Base-by-base conservation (phyloP, 225 moss, liverwort and hornwort species). In the Pleurozium schreberi region DNA sequence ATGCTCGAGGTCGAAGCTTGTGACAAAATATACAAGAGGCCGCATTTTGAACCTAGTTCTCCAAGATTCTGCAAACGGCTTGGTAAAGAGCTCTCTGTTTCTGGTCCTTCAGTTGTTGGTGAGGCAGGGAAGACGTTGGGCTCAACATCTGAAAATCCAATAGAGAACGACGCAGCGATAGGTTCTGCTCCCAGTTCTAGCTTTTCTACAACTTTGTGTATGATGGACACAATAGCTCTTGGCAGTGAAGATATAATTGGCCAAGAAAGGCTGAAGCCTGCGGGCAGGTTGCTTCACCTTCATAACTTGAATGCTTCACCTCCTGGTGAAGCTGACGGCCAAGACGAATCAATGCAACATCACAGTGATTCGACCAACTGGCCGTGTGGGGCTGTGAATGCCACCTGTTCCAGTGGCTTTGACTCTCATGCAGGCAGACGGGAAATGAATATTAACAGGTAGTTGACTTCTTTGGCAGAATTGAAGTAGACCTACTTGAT, bases 191-290 rank as follows among this genome's bases (percentile, higher is more conserved):
- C 96, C 45, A 91, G 96, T 88, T 93, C 95, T 83, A 95, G 97
- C 90, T 89, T 87, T 91, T 94, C 94, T 61, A 88, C 96, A 82
- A 89, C 90, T 45, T 84, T 89, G 87, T 95, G 93, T 92, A 93
- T 95, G 87, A 95, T 98, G 96, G 94, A 89, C 74, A 96, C 96
- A 63, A 94, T 96, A 79, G 96, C 95, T 78, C 96, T 95, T 82
- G 93, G 93, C 84, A 92, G 89, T 88, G 94, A 93, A 66, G 94
- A 91, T 85, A 87, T 80, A 82, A 74, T 88, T 67, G 88, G 87
- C 42, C 91, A 90, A 73, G 91, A 92, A 91, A 91, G 91, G 82
- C 70, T 80, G 75, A 88, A 92, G 58, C 87, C 92, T 87, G 79
- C 83, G 69, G 92, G 91, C 58, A 92, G 90, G 88, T 88, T 88